These are phyloP conservation scores for Kodamaea arcana DNA, from an alignment of 1,139 yeast species.

Conservation along the genomic window DNA sequence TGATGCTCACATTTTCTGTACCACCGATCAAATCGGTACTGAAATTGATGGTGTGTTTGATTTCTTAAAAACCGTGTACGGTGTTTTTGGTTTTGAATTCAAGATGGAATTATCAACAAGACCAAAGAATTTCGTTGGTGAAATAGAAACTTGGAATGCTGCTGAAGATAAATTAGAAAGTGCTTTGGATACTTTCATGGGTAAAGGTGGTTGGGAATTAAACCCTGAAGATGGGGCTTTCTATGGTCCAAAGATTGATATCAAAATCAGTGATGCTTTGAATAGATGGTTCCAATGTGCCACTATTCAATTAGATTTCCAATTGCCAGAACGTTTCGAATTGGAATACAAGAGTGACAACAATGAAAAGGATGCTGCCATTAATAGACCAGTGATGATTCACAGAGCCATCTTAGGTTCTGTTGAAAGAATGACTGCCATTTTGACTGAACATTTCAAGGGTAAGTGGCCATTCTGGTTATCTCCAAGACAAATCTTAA, in stretches of 20 bases:
- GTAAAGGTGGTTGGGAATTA: constrained; percentile 83
- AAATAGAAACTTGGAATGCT: constrained; percentile 76
- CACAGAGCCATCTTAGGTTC: constrained; percentile 98
- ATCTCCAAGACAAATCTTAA: constrained; percentile 92
- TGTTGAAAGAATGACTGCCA: constrained; percentile 97
- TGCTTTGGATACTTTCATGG: constrained; percentile 62
- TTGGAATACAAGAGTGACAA: constrained; percentile 79
- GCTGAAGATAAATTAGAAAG: constrained; percentile 78
- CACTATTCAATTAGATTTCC: constrained; percentile 96
- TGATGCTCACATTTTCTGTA: constrained; percentile 97
- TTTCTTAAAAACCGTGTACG: constrained; percentile 74
- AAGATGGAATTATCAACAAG: constrained; percentile 89
- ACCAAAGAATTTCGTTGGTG: constrained; percentile 90
- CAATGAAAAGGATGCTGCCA: constrained; percentile 40
- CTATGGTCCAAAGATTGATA: constrained; percentile 97
- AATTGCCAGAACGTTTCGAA: constrained; percentile 86
- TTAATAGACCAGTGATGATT: constrained; percentile 87
- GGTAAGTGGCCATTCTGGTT: constrained; percentile 99
- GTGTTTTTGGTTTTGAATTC: constrained; percentile 82
- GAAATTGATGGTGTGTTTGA: constrained; percentile 81
- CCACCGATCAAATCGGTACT: constrained; percentile 75
- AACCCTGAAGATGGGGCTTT: constrained; percentile 98
- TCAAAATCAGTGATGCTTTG: constrained; percentile 85
- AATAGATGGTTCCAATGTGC: constrained; percentile 98
- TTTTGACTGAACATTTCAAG: constrained; percentile 92